A percentile compares a stretch with the other conserved stretches of the same genome.
Conservation (phyloP, 78 protist genomes). For the Dictyostelium firmibasis region DNA sequence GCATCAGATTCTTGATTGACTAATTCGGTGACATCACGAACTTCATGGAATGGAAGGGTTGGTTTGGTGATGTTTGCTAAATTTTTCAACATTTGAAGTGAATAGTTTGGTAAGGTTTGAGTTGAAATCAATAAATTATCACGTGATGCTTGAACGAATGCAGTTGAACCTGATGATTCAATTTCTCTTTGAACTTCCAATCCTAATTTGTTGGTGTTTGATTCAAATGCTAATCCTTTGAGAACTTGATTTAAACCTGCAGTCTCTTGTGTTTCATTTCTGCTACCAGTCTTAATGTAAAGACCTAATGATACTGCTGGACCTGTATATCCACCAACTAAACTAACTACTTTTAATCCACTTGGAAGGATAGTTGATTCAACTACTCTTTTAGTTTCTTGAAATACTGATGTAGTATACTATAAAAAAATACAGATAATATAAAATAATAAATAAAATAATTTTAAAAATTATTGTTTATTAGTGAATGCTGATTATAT, state of each 20-base stretch:
- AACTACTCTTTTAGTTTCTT: constrained; percentile 53
- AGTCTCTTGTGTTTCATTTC: constrained; percentile 60
- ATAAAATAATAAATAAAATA: not conserved
- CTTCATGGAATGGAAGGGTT: constrained; percentile 67
- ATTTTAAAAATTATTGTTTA: no score
- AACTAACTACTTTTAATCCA: constrained; percentile 75
- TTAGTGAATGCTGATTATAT: no score
- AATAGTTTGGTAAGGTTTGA: constrained; percentile 35
- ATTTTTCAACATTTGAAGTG: constrained; percentile 33
- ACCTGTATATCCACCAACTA: constrained; percentile 71
- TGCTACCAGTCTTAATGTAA: constrained; percentile 58
- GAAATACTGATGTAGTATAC: constrained; percentile 6
- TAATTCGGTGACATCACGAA: constrained; percentile 25
- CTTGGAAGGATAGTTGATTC: constrained; percentile 39
- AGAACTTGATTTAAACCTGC: constrained; percentile 67
- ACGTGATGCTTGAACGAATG: constrained; percentile 51
- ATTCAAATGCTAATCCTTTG: constrained; percentile 53
- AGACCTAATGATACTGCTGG: constrained; percentile 70
- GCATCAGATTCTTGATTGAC: constrained; percentile 43
- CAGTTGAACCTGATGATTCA: constrained; percentile 33
- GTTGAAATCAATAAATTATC: constrained; percentile 46
- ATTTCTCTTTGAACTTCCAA: constrained; percentile 74
- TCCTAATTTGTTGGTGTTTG: constrained; percentile 16
- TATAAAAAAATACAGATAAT: not conserved
- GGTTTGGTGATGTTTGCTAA: constrained; percentile 56